Evolutionary conservation across 1,284 basidiomycete species (phyloP).

Genomic region (Ceratobasidium sp.): DNA sequence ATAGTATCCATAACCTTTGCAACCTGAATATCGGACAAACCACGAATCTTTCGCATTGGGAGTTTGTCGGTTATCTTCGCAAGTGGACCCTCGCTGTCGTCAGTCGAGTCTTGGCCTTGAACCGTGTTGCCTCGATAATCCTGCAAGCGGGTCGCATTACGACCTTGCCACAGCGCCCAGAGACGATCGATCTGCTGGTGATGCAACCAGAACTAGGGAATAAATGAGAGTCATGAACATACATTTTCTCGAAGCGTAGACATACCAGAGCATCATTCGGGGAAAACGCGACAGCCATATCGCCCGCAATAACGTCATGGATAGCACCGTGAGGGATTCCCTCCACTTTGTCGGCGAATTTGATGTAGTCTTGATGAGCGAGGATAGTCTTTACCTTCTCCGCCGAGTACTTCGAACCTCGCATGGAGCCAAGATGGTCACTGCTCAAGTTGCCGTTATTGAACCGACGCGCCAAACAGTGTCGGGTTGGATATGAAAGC

Average conservation of each 20-base stretch:
- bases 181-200: conserved; percentile 2
- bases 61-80: neutral
- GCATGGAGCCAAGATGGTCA: neutral
- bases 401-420: neutral
- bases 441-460: neutral
- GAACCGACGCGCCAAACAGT: neutral
- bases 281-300: neutral
- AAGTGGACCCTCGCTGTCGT: no score
- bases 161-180: conserved; percentile 10
- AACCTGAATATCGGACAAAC: neutral
- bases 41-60: neutral
- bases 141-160: neutral
- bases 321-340: neutral
- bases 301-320: neutral
- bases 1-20: conserved; percentile 1
- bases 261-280: neutral
- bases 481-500: neutral
- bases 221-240: no score
- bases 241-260: neutral
- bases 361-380: neutral
- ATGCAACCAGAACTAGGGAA: conserved; percentile 4
- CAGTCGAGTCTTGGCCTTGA: neutral
- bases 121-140: neutral
- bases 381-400: neutral
- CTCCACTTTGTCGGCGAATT: neutral